Base-by-base conservation (phyloP, 2,329 filamentous ascomycete species). In the Decorospora gaudefroyi region DNA sequence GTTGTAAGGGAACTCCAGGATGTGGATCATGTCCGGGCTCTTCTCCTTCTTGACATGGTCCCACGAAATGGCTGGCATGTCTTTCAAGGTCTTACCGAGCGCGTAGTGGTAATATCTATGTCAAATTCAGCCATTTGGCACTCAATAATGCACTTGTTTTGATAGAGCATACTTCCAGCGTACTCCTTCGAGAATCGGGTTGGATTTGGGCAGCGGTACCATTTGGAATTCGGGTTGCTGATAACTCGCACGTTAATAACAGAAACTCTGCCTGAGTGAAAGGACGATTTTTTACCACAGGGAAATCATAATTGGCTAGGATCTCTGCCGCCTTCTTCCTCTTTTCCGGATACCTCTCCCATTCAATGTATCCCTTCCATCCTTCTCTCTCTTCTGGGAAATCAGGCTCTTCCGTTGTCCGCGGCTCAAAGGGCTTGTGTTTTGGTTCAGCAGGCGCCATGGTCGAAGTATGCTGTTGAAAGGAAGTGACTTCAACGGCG, bases 321-420 rank as follows among this genome's bases (percentile, higher is more conserved):
- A 85, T 78, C 42, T 80, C 74, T 32, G 78, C 75, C 0, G 81
- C 84, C 31, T 77, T 71, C 17, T 74, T 75, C 57, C 85, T 85
- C 67, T 86, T 87, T 33, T 86, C 82, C 0, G 85, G 84, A 40
- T 86, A 85, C 9, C 51, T 54, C 38, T 65, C 61, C 62, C 61
- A 65, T 28, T 65, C 61, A n/a, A 88, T 74, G 48, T 86, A 87
- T 6, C 76, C 76, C 46, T 71, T 71, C 76, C 76, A 78, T 6
- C 75, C 76, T 17, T 70, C 61, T 6, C 64, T 60, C 49, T 78
- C 76, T 33, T 74, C 69, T 1, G 66, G 57, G 35, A 78, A 78
- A 13, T 59, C 13, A 1, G 66, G 66, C 2, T 57, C 47, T 13
- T 57, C 47, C 6, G 64, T 49, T 9, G 62, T 62, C 30, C 60